A percentile compares a stretch with the other conserved stretches of the same genome.
These are phyloP conservation scores for Xylaria nigripes DNA, from an alignment of 495 filamentous ascomycete species.

Conservation along the genomic window DNA sequence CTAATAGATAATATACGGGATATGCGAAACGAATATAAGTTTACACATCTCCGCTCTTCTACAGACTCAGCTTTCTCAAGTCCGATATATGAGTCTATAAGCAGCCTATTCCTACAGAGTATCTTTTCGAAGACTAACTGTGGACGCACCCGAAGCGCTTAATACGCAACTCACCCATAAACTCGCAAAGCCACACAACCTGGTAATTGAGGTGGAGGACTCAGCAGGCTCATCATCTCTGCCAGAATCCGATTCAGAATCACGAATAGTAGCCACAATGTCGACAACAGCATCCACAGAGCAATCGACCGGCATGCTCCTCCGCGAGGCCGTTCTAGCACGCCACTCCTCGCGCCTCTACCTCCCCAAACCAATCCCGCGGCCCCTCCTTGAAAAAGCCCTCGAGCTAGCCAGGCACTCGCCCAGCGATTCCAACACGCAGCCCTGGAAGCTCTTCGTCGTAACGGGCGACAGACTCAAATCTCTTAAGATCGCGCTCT, in stretches of 20 bases:
- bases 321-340: conserved; percentile 4
- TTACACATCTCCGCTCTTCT: too few species aligned
- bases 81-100: too few species aligned
- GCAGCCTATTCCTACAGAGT: too few species aligned
- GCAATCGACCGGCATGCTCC: neutral
- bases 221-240: too few species aligned
- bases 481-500: neutral
- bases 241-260: neutral
- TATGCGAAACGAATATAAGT: too few species aligned
- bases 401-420: conserved; percentile 13
- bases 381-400: neutral
- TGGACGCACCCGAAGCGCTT: too few species aligned
- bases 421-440: conserved; percentile 17
- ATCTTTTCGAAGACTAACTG: too few species aligned
- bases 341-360: conserved; percentile 4
- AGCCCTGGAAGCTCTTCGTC: conserved; percentile 14
- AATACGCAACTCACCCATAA: too few species aligned
- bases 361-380: conserved; percentile 3
- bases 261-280: neutral
- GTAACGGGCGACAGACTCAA: neutral
- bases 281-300: neutral
- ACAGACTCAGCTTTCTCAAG: too few species aligned
- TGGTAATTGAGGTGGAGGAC: too few species aligned
- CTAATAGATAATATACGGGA: too few species aligned
- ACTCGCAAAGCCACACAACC: too few species aligned